A percentile compares a stretch with the other conserved stretches of the same genome.
These are phyloP conservation scores for Ogataea pini DNA, from an alignment of 805 yeast species.

Conservation along the genomic window DNA sequence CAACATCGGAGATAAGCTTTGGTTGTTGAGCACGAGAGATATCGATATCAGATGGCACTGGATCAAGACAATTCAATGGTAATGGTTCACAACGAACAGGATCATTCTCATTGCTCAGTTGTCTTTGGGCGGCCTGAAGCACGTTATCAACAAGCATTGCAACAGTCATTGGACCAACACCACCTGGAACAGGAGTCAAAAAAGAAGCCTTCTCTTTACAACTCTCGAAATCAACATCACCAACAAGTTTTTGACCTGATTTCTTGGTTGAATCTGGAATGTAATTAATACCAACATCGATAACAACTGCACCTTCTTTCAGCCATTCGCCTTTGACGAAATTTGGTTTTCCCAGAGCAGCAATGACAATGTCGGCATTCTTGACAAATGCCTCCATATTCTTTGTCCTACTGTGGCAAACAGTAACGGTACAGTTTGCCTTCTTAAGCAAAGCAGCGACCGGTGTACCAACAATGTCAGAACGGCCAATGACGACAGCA, in stretches of 20 bases:
- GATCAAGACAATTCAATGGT: slow-evolving; percentile 53
- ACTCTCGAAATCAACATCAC: slow-evolving; percentile 70
- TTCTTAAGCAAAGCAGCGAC: slow-evolving; percentile 69
- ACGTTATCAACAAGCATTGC: slow-evolving; percentile 79
- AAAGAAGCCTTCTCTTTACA: slow-evolving; percentile 57
- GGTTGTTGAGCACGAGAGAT: slow-evolving; percentile 78
- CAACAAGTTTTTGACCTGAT: slow-evolving; percentile 71
- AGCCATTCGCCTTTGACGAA: slow-evolving; percentile 78
- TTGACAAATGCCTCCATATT: slow-evolving; percentile 48
- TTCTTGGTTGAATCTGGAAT: slow-evolving; percentile 65
- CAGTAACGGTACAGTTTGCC: slow-evolving; percentile 74
- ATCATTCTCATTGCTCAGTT: slow-evolving; percentile 22
- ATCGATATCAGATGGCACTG: slow-evolving; percentile 81
- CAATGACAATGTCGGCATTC: slow-evolving; percentile 73
- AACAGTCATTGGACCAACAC: slow-evolving; percentile 92
- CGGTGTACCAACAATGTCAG: slow-evolving; percentile 85
- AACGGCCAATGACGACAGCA: slow-evolving; percentile 85
- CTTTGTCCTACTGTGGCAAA: slow-evolving; percentile 67
- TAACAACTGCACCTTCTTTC: slow-evolving; percentile 64
- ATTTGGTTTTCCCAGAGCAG: slow-evolving; percentile 72
- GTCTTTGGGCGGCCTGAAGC: slow-evolving; percentile 61
- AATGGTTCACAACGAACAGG: slow-evolving; percentile 53
- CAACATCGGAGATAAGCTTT: slow-evolving; percentile 66
- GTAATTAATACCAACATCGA: slow-evolving; percentile 84
- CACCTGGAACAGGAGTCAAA: slow-evolving; percentile 90